phyloP scores from a whole-genome alignment of 2,329 filamentous ascomycete species.

The Xylaria digitata region DNA sequence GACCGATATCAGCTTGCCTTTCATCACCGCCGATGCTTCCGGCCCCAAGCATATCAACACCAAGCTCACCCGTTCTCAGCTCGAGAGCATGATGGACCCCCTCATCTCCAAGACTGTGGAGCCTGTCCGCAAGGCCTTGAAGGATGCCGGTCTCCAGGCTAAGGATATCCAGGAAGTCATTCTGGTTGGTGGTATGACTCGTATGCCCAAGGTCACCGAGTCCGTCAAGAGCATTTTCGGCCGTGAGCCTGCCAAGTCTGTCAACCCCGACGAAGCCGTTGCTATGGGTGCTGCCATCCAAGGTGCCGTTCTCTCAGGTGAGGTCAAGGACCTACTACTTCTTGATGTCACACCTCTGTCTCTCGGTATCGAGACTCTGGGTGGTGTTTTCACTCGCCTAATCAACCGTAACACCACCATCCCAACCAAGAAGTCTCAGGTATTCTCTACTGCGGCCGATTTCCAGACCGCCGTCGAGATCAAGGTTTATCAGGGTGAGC shows the following conservation, averaged over 20 bases:
- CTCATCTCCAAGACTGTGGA: conserved; percentile 88
- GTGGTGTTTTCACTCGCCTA: conserved; percentile 96
- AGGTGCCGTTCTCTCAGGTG: conserved; percentile 94
- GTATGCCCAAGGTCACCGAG: conserved; percentile 98
- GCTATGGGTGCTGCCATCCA: conserved; percentile 97
- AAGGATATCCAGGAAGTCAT: conserved; percentile 98
- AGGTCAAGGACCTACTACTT: conserved; percentile 94
- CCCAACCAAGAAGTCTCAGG: conserved; percentile 98
- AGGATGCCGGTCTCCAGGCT: conserved; percentile 90
- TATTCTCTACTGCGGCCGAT: conserved; percentile 96
- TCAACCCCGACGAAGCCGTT: conserved; percentile 98
- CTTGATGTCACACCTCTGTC: conserved; percentile 96
- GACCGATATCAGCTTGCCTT: conserved; percentile 98
- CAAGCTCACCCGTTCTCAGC: conserved; percentile 91
- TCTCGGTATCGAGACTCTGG: conserved; percentile 97
- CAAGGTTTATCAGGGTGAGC: conserved; percentile 99
- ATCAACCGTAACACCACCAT: conserved; percentile 99
- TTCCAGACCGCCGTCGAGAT: conserved; percentile 99
- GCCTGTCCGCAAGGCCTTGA: conserved; percentile 94
- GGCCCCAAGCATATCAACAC: conserved; percentile 98
- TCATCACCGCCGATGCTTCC: conserved; percentile 95
- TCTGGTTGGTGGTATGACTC: conserved; percentile 98
- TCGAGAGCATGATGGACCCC: conserved; percentile 91
- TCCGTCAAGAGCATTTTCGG: conserved; percentile 97
- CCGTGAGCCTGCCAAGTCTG: conserved; percentile 95